Evolutionary conservation across 2,329 filamentous ascomycete species (phyloP), one percentile per base, ranked within the genome.

Genomic region (Phymatotrichopsis omnivora): DNA sequence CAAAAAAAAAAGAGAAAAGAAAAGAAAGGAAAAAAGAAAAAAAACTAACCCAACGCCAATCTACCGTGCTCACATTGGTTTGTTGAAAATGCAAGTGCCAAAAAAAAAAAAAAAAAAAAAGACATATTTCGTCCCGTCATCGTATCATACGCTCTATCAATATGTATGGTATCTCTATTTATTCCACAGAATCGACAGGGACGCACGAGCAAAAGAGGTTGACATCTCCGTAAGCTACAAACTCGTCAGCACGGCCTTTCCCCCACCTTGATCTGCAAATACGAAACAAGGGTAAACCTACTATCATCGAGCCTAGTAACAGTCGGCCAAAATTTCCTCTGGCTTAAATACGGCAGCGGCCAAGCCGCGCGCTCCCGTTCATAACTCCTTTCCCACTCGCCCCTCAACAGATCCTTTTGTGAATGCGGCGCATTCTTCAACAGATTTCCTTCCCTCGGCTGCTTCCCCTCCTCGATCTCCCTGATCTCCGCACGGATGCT

Each of bases 241-340:
- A 16, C 4, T 22, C 11, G 52, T 63, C 60, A 65, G 61, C 45
- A 47, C 29, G 14, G n/a, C n/a, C n/a, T n/a, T n/a, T n/a, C n/a
- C n/a, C n/a, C n/a, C 30, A 28, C 2, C 28, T 28, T 33, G 23
- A 32, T 37, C n/a, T 7, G 27, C 7, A 24, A 35, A 42, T 33
- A 25, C 51, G 56, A 1, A 8, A 12, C 42, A 43, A 23, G 10
- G 11, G 35, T 35, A 44, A n/a, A 71, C 81, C 72, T 65, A 89
- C 84, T 74, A 69, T 95, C 89, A 62, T 96, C 83, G 16, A 95
- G 71, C 62, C 89, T 74, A 5, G 82, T 85, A 11, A 94, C 85
- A 27, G 71, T 79, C 0, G 89, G 87, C 89, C 89, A 96, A 68
- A 95, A 95, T 71, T 96, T 96, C 80, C 93, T 95, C 75, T 94